These are phyloP conservation scores for Raphanus hybrid DNA, from an alignment of 441 rosid species.

Conservation along the genomic window DNA sequence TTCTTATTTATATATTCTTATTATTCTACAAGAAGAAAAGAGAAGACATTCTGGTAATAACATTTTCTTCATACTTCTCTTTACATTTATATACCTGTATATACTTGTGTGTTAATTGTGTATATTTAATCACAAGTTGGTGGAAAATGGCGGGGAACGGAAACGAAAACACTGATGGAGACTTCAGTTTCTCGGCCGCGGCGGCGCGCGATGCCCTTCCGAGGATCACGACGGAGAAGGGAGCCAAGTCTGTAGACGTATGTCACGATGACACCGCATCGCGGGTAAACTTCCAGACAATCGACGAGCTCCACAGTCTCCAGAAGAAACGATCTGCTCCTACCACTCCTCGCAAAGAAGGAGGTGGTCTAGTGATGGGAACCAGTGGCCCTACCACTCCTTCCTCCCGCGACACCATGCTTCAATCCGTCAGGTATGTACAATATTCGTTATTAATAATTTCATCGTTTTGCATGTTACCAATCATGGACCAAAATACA, in stretches of 20 bases:
- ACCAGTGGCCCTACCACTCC: slow-evolving; percentile 46
- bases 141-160: slow-evolving; percentile 25
- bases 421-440: slow-evolving; percentile 68
- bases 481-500: too few species aligned
- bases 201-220: slow-evolving; percentile 52
- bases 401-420: slow-evolving; percentile 64
- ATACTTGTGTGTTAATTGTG: too few species aligned
- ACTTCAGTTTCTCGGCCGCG: slow-evolving; percentile 42
- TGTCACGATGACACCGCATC: slow-evolving; percentile 69
- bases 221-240: slow-evolving; percentile 55
- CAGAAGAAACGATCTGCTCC: slow-evolving; percentile 79
- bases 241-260: slow-evolving; percentile 42
- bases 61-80: slow-evolving; percentile 8
- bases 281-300: slow-evolving; percentile 65
- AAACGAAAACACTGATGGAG: slow-evolving; percentile 18
- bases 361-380: background rate
- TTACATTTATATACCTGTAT: background rate
- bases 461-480: too few species aligned
- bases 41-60: slow-evolving; percentile 17
- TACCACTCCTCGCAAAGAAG: slow-evolving; percentile 57
- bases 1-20: slow-evolving; percentile 13
- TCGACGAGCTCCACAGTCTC: slow-evolving; percentile 81
- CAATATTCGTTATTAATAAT: background rate
- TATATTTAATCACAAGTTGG: background rate
- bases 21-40: background rate